phyloP scores from a whole-genome alignment of 495 filamentous ascomycete genomes.

The Bryoglossum gracile region DNA sequence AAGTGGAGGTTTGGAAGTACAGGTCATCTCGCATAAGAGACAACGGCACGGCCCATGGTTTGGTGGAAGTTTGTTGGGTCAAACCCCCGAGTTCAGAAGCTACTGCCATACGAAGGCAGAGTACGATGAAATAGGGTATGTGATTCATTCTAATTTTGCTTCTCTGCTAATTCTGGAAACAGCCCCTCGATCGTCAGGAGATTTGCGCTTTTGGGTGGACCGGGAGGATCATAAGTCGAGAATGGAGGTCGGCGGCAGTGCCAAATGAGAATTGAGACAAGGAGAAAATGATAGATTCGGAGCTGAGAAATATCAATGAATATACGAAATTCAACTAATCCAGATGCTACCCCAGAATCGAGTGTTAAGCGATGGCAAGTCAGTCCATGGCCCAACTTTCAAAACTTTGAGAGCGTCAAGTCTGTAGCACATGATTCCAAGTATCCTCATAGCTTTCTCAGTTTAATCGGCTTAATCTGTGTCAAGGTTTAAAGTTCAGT shows the following conservation, averaged over 20 bases:
- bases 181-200: constrained; percentile 91
- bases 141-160: not conserved
- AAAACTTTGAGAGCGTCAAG: no score
- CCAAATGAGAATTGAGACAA: not conserved
- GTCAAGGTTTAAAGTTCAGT: no score
- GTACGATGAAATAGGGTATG: constrained; percentile 14
- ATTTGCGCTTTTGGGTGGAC: constrained; percentile 90
- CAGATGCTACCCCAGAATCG: no score
- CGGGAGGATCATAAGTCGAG: constrained; percentile 60
- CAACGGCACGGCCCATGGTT: constrained; percentile 98
- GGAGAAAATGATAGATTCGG: constrained; percentile 16
- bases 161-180: constrained; percentile 34
- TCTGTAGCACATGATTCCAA: no score
- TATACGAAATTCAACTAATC: no score
- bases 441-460: no score
- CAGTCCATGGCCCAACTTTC: no score
- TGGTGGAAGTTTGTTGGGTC: constrained; percentile 88
- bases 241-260: not conserved
- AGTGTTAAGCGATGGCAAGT: no score
- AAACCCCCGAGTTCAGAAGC: constrained; percentile 97
- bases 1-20: constrained; percentile 83
- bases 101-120: constrained; percentile 96
- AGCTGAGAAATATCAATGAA: constrained; percentile 7
- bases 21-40: constrained; percentile 92
- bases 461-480: no score